Evolutionary conservation across 2,329 filamentous ascomycete species (phyloP).

Genomic region (Trichoderma harzianum): DNA sequence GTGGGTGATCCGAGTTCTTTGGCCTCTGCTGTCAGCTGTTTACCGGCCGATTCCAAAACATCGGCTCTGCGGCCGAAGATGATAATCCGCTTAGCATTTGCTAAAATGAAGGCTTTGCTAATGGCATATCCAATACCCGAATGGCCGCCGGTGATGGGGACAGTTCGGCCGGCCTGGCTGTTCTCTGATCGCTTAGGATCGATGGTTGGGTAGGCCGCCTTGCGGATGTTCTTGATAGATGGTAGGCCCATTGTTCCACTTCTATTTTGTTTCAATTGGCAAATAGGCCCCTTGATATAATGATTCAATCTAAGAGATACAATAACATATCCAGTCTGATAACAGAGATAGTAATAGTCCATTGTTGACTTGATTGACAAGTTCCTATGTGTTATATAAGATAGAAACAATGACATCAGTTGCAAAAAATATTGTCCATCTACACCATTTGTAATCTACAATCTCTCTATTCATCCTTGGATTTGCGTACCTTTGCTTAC

Average conservation of each 20-base stretch:
- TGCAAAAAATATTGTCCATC: neutral
- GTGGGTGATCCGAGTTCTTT: neutral
- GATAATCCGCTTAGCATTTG: neutral
- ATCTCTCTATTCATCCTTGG: neutral
- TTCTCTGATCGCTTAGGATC: neutral
- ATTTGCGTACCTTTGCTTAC: neutral
- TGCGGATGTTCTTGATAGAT: neutral
- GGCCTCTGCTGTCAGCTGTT: neutral
- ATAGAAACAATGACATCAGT: neutral
- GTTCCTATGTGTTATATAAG: neutral
- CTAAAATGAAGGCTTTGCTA: neutral
- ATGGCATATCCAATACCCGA: neutral
- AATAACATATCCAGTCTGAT: neutral
- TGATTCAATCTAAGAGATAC: accelerated
- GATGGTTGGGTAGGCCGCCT: neutral
- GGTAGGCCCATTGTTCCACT: neutral
- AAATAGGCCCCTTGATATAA: neutral
- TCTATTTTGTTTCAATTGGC: neutral
- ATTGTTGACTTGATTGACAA: neutral
- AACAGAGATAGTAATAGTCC: neutral
- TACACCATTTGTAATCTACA: neutral
- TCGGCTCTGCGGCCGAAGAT: neutral
- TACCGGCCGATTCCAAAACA: neutral
- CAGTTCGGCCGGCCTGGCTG: neutral
- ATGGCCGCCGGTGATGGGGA: neutral